Base-by-base conservation (phyloP, 2,329 filamentous ascomycete species). In the Monilinia aucupariae region DNA sequence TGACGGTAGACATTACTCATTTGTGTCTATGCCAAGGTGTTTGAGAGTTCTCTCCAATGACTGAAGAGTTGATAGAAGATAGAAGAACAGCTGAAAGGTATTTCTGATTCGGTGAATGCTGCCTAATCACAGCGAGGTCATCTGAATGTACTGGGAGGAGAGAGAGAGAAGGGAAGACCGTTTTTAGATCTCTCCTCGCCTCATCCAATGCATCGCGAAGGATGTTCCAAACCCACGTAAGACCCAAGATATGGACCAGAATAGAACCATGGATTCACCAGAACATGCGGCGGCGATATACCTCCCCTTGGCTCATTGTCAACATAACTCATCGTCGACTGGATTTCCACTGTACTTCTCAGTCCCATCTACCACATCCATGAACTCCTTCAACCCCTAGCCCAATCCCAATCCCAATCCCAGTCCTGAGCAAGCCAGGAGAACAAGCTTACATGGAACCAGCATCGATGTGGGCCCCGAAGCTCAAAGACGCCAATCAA, bases 401-500 rank as follows among this genome's bases (percentile, higher is more conserved):
- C 20, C 17, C 27, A n/a, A 22, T n/a, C n/a, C n/a, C n/a, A n/a
- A 47, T 13, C 1, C 20, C 4, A 37, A 61, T 61, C 37, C 59
- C 37, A 61, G 47, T 8, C 47, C 15, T 32, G 59, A 55, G 43
- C 55, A 55, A 47, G 37, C 39, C 51, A 34, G 45, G n/a, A 56
- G n/a, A 45, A 45, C 51, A 53, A 53, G 39, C 53, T 45, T 47
- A 55, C 49, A 56, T 47, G n/a, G 17, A 47, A 48, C 50, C 32
- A 55, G 59, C 41, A 49, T 61, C 39, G 39, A 30, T 39, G 47
- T 49, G 47, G 50, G 25, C 59, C 59, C 59, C 59, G 59, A 61
- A 61, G 59, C 59, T 61, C 55, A 55, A 55, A 61, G 39, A 61
- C 59, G 59, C 59, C 59, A 61, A 61, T 61, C 41, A 61, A 61